Base-by-base conservation (phyloP, 1,284 basidiomycete species). In the Omphalotus olearius region DNA sequence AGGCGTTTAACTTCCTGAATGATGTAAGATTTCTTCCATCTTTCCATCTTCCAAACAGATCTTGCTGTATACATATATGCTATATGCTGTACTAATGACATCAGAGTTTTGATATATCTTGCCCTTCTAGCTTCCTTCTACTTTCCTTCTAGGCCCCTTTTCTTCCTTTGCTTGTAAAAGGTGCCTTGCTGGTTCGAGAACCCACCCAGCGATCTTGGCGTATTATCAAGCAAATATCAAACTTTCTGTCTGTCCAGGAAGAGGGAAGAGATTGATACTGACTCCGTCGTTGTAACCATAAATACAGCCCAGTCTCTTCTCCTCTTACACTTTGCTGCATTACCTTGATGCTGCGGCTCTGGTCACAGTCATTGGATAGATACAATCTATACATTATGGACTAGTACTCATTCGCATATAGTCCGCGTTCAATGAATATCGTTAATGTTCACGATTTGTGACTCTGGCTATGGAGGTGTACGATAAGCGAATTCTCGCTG, bases 181-280 rank as follows among this genome's bases (percentile, higher is more conserved):
- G 88, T 90, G 85, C 88, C 83, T 68, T 73, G 63, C 79, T 79
- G 82, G 79, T 73, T 57, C 63, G 72, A 88, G 75, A 62, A 62
- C 68, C 70, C 76, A 78, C 71, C 78, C 80, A 78, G 78, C 66
- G 60, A 63, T 58, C 5, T 61, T 71, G 85, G 88, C 83, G 88
- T 90, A 91, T 91, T 66, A 74, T 86, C 82, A 84, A 88, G 87
- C 88, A 78, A 57, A 83, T 45, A 83, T 67, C 51, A 64, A 33
- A 33, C 30, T 9, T 33, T 33, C 13, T 9, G 9, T 33, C 7
- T 4, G 5, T 6, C 42, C 17, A 26, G 23, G 10, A 25, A 33
- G 45, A 7, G 10, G 17, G 17, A 36, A 25, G 28, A 17, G 13
- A 9, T 28, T 30, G 14, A 10, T 18, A 14, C 20, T 23, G 17